These are phyloP conservation scores for Pestalotiopsis sp. DNA, from an alignment of 2,329 filamentous ascomycete species.

Conservation along the genomic window DNA sequence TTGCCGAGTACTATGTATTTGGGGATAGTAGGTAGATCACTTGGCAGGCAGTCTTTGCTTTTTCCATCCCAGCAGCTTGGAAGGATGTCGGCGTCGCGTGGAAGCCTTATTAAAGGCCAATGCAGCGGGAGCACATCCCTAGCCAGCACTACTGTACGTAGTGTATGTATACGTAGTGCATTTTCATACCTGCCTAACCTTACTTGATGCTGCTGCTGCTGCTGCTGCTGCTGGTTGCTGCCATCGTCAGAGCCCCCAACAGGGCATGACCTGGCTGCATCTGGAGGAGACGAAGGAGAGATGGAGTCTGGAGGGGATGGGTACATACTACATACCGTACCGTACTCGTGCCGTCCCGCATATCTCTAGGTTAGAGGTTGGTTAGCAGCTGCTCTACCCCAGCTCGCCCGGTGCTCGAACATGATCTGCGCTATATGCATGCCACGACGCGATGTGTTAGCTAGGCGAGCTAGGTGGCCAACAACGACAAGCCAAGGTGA, in stretches of 20 bases:
- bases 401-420: not conserved
- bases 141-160: not conserved
- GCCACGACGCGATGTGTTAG: not conserved
- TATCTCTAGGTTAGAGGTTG: not conserved
- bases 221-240: not conserved
- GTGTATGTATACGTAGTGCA: not conserved
- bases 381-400: not conserved
- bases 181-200: not conserved
- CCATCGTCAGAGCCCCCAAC: not conserved
- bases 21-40: not conserved
- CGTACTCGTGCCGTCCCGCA: conserved; percentile 13
- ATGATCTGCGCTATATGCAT: conserved; percentile 10
- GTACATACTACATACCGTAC: not conserved
- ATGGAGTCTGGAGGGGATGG: not conserved
- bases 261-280: conserved; percentile 10
- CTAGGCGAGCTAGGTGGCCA: not conserved
- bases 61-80: conserved; percentile 4
- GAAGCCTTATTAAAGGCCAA: not conserved
- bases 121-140: not conserved
- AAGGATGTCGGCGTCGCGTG: conserved; percentile 1
- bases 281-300: not conserved
- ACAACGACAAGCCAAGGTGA: no score
- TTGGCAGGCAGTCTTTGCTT: not conserved
- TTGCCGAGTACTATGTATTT: not conserved
- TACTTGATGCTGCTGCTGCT: not conserved